Base-by-base conservation (phyloP, 1,284 basidiomycete species). In the Leccinum variabile region DNA sequence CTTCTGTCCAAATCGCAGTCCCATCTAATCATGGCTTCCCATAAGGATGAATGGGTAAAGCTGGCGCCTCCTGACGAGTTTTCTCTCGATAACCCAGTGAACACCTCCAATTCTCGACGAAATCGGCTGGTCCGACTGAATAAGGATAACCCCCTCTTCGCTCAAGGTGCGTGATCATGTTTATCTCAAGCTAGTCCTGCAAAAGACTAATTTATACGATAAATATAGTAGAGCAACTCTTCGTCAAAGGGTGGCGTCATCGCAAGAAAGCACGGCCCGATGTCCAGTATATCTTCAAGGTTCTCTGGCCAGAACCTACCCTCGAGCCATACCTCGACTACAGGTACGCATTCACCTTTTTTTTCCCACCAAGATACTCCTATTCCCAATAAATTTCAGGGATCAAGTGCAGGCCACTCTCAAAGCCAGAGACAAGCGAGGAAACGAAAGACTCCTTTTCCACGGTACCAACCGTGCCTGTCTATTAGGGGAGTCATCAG, bases 401-500 rank as follows among this genome's bases (percentile, higher is more conserved):
- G 66, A 68, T 28, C 65, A 60, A 60, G 69, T 77, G 44, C 72
- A 78, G 66, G 53, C 52, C 50, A 54, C 60, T 54, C 13, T 76
- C 55, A 66, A 59, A 57, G 67, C 68, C 35, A 71, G 64, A 54
- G 73, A 69, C 59, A 68, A 77, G 69, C 63, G 75, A 66, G 78
- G 75, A 25, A 82, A 82, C 62, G 84, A 87, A 69, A 80, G 80
- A 59, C 72, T 86, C 10, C 77, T 87, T 52, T 87, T 87, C 68
- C 86, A 88, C 70, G 86, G 85, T 33, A 88, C 85, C 16, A 82
- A 78, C 55, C 79, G 85, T 54, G 76, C 74, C 10, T 87, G 85
- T 67, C 68, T 78, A 4, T 63, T 87, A n/a, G 86, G 79, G 25
- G 85, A 87, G 61, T 79, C 79, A 18, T 68, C 66, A 3, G 74